Evolutionary conservation across 345 rosid species (phyloP).

Genomic region (Populus davidiana): DNA sequence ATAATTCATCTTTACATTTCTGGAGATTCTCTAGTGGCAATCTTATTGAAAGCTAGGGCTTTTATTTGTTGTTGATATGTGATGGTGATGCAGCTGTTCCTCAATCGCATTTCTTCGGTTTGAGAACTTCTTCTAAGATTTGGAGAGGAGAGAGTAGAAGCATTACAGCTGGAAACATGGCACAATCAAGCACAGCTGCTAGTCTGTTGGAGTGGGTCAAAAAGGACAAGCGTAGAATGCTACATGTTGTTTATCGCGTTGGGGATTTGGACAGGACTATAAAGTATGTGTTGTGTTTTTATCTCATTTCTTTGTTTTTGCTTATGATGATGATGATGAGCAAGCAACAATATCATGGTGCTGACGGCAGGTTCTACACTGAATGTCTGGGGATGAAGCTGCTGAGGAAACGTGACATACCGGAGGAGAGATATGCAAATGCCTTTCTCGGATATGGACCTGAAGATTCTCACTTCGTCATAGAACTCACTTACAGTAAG

Average conservation of each 20-base stretch:
- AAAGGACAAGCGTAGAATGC: constrained; percentile 83
- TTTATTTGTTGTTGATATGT: constrained; percentile 4
- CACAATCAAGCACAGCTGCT: constrained; percentile 60
- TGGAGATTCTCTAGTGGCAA: background rate
- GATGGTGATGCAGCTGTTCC: constrained; percentile 46
- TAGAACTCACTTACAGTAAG: constrained; percentile 93
- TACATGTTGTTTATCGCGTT: constrained; percentile 96
- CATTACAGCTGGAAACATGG: constrained; percentile 48
- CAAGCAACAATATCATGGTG: background rate
- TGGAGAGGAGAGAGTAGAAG: constrained; percentile 45
- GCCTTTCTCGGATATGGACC: constrained; percentile 99
- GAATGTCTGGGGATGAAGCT: constrained; percentile 99
- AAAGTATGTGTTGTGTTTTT: constrained; percentile 42
- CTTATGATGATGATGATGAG: background rate
- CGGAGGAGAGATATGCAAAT: constrained; percentile 93
- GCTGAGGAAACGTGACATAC: constrained; percentile 90
- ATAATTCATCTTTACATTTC: background rate
- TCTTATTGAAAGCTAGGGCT: background rate
- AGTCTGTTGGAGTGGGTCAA: constrained; percentile 43
- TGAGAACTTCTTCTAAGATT: constrained; percentile 43
- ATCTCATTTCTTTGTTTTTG: background rate
- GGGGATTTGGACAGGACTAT: constrained; percentile 93
- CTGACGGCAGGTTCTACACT: constrained; percentile 67
- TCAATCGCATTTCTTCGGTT: constrained; percentile 47
- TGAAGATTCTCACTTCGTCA: constrained; percentile 90